Percentiles rank a stretch among this genome's conserved stretches.
Conservation (phyloP, 2,329 filamentous ascomycete genomes). For the Cladobotryum protrusum region DNA sequence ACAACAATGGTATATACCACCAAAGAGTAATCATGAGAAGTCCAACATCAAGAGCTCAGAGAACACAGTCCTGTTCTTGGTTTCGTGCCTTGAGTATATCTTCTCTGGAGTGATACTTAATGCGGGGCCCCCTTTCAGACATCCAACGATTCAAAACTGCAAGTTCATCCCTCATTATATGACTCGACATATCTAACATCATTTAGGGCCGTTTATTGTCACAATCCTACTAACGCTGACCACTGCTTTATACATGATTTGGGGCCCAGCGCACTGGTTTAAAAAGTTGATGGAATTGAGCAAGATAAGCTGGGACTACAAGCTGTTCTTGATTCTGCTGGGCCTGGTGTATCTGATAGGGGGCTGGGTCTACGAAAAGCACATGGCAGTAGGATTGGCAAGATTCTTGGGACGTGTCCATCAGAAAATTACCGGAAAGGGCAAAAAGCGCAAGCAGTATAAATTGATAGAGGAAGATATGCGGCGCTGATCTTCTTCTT, state of each 20-base stretch:
- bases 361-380: conserved; percentile 66
- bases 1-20: conserved; percentile 84
- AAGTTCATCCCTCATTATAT: conserved; percentile 28
- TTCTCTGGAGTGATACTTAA: conserved; percentile 82
- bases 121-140: conserved; percentile 85
- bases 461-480: conserved; percentile 10
- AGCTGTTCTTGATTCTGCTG: conserved; percentile 63
- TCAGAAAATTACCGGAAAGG: conserved; percentile 48
- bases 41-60: conserved; percentile 87
- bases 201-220: conserved; percentile 70
- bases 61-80: conserved; percentile 83
- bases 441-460: conserved; percentile 65
- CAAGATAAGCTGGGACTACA: conserved; percentile 64
- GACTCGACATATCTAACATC: conserved; percentile 1
- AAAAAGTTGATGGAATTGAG: conserved; percentile 79
- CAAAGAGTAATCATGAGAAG: conserved; percentile 67
- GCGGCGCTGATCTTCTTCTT: not conserved
- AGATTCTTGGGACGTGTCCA: conserved; percentile 58
- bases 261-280: conserved; percentile 65
- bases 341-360: conserved; percentile 62
- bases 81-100: conserved; percentile 93
- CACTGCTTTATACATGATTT: conserved; percentile 73
- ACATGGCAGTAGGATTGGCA: conserved; percentile 63
- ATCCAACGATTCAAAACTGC: conserved; percentile 75
- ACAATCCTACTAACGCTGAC: conserved; percentile 65